Evolutionary conservation across 371 early-diverging fungal genomes (phyloP).

Genomic region (Smittium culicis): DNA sequence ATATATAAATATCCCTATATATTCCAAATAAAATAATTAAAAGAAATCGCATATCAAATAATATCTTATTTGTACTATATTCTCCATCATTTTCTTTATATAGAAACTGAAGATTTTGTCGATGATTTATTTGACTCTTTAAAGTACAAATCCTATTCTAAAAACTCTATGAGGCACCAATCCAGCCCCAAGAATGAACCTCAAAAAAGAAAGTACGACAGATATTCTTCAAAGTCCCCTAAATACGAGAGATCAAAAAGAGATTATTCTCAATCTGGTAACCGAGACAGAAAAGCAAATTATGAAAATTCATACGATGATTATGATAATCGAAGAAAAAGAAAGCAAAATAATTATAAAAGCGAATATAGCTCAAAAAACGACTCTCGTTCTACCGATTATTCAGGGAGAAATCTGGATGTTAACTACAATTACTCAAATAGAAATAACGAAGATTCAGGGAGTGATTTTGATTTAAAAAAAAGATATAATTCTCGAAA

Average conservation of each 20-base stretch:
- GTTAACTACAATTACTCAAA: background rate
- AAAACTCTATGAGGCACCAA: background rate
- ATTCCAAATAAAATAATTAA: too few species aligned
- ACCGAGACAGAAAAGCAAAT: background rate
- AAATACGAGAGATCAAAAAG: background rate
- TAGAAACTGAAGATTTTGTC: slow-evolving; percentile 5
- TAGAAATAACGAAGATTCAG: background rate
- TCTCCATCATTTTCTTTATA: background rate
- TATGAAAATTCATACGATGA: background rate
- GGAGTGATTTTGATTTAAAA: slow-evolving; percentile 2
- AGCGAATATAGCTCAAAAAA: too few species aligned
- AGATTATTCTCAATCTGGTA: background rate
- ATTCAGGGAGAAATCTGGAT: too few species aligned
- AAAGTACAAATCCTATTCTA: background rate
- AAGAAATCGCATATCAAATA: too few species aligned
- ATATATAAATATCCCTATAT: too few species aligned
- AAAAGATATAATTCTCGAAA: background rate
- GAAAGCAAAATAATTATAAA: background rate
- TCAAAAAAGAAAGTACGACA: slow-evolving; percentile 2
- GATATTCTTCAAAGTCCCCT: background rate
- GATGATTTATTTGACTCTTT: slow-evolving; percentile 1
- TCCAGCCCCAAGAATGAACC: background rate
- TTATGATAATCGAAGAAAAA: background rate
- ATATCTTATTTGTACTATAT: background rate
- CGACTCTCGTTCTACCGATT: too few species aligned